Base-by-base conservation (phyloP, 169 alveolate species). In the Plasmodium gonderi region DNA sequence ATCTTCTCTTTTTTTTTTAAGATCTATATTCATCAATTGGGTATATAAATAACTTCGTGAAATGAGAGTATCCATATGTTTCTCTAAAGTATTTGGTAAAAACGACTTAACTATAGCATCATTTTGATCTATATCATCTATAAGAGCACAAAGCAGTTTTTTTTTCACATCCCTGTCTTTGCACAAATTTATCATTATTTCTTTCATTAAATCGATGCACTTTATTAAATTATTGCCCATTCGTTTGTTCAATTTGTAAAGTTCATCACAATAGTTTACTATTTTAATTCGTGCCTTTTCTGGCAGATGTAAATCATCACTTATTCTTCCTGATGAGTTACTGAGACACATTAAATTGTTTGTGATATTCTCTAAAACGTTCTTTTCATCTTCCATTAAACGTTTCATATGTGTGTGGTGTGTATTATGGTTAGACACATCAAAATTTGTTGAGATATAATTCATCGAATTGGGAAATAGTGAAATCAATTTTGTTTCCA, bases 1-100 rank as follows among this genome's bases (percentile, higher is more conserved):
- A 20, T 78, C 80, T 90, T 90, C 81, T 20, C 64, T 77, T 2
- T 90, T 90, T 65, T 67, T 79, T 78, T 90, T 79, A 42, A 90
- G 54, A 79, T 90, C 72, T 31, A 90, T 65, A 42, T 90, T 69
- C 82, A 65, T 69, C n/a, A 90, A 29, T 9, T 77, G 23, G 36
- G 44, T 90, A 67, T 90, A 79, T 31, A 78, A 33, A 33, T 1
- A 29, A 69, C 38, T 77, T 17, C 69, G 29, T 9, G 74, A 40
- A 69, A 83, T 45, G 20, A 69, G 29, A 51, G 20, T 36, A 31
- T 14, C 42, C 51, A 72, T 33, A n/a, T 31, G 75, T 74, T 83
- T 47, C 42, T 69, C 44, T 12, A 51, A 29, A 72, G 47, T 17
- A 17, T 69, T 83, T 31, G 83, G 44, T 31, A 69, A 26, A 38